Evolutionary conservation across 345 rosid genomes (phyloP).

Genomic region (Pugionium dolabratum): DNA sequence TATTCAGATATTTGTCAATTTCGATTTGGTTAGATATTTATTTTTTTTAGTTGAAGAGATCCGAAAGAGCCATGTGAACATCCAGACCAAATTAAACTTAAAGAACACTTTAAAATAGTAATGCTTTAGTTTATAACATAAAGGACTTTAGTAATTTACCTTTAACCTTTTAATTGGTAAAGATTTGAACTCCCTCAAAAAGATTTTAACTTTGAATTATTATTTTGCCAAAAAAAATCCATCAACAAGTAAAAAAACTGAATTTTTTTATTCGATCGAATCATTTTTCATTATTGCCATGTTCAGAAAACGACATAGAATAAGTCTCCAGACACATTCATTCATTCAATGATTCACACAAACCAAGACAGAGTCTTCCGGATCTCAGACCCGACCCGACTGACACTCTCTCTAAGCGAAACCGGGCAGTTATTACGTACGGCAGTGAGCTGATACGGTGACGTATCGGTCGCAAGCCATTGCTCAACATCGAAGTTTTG

Average conservation of each 20-base stretch:
- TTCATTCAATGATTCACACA: slow-evolving; percentile 29
- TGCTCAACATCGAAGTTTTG: slow-evolving; percentile 74
- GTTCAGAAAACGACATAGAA: slow-evolving; percentile 30
- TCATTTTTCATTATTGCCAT: slow-evolving; percentile 15
- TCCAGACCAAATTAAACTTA: too few relatives aligned
- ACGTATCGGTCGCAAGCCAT: slow-evolving; percentile 72
- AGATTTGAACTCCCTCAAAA: too few relatives aligned
- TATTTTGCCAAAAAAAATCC: too few relatives aligned
- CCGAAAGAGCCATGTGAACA: too few relatives aligned
- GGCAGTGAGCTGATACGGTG: slow-evolving; percentile 68
- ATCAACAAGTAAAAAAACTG: not conserved
- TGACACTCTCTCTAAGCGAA: slow-evolving; percentile 13
- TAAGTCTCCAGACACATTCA: slow-evolving; percentile 10
- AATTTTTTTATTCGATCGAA: slow-evolving; percentile 16
- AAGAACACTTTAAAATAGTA: too few relatives aligned
- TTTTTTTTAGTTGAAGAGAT: too few relatives aligned
- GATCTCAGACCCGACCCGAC: slow-evolving; percentile 40
- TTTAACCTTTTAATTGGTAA: too few relatives aligned
- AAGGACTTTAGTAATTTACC: too few relatives aligned
- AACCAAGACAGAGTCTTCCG: slow-evolving; percentile 40
- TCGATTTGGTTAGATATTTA: too few relatives aligned
- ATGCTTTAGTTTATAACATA: too few relatives aligned
- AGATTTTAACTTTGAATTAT: too few relatives aligned
- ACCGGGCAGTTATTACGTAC: slow-evolving; percentile 52
- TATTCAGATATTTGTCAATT: too few relatives aligned